Base-by-base conservation (phyloP, 176 grass and related monocot genomes). In the Cenchrus americanus region DNA sequence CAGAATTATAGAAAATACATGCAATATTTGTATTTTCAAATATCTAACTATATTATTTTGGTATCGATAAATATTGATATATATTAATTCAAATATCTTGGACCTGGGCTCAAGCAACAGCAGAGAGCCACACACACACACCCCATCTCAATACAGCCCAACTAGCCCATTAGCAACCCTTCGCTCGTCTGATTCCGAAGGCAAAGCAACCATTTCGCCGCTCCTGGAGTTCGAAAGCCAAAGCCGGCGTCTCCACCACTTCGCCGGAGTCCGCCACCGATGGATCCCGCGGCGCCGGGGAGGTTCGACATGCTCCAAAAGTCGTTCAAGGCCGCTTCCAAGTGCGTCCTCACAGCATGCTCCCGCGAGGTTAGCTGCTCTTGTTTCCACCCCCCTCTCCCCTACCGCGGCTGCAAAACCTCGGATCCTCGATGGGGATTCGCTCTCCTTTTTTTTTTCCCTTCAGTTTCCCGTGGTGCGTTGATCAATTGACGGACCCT, bases 321-420 rank as follows among this genome's bases (percentile, higher is more conserved):
- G 69, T 87, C 87, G 15, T 90, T 94, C 71, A 87, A 84, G 75
- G 8, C 83, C 21, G 64, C 82, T 52, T 51, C 86, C 14, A 83
- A 76, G 61, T 86, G 75, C 60, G 24, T 94, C 19, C 90, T 90
- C 81, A 89, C 87, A 5, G 79, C 75, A 42, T 86, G 86, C 75
- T 86, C 87, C 82, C 86, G 83, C 59, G 79, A 94, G 89, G 93
- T 92, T 26, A 23, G 82, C 86, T 58, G 5, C 81, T 43, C 47
- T 37, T 37, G 12, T 7, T 54, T 24, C 6, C 73, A 53, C 67
- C 19, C 49, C 32, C 80, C 14, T 27, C 5, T 40, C 30, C 23
- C 62, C 21, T 79, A 49, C 50, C 21, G 82, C 34, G 27, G 73
- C 81, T 79, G 27, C 21, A 44, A 27, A 18, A 34, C 65, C 63